Conservation (phyloP, 768 basidiomycete genomes). For the Lactarius trivialis region DNA sequence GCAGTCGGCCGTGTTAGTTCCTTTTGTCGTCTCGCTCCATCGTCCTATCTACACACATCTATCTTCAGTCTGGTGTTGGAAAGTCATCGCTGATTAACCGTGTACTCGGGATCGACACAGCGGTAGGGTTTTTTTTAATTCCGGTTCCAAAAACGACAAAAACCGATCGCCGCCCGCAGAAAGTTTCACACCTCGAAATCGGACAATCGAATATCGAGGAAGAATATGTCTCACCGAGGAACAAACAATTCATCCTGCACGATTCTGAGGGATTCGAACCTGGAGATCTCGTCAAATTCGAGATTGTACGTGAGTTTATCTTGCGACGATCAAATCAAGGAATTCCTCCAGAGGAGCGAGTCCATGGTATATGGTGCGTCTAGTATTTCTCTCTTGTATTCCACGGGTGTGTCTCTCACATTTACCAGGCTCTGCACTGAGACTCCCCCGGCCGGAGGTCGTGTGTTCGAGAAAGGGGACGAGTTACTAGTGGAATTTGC, state of each 20-base stretch:
- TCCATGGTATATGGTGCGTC: neutral
- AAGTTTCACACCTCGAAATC: neutral
- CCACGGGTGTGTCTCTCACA: neutral
- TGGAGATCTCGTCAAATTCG: neutral
- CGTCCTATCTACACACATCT: neutral
- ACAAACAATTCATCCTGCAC: neutral
- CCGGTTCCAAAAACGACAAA: neutral
- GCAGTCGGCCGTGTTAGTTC: neutral
- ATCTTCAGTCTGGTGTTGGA: neutral
- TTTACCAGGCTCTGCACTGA: neutral
- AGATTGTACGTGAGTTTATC: neutral
- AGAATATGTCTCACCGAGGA: neutral
- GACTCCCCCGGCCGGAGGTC: neutral
- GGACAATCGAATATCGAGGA: neutral
- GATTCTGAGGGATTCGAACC: neutral
- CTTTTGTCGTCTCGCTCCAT: neutral
- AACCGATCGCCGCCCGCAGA: neutral
- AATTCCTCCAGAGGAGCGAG: neutral
- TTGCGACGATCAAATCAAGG: neutral
- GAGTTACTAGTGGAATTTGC: neutral
- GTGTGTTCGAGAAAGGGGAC: neutral
- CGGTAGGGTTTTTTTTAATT: neutral
- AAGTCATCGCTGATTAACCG: constrained; percentile 1
- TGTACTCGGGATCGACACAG: neutral
- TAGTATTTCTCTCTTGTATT: neutral